These are phyloP conservation scores for Neonectria neomacrospora DNA, from an alignment of 2,329 filamentous ascomycete genomes.

Conservation along the genomic window DNA sequence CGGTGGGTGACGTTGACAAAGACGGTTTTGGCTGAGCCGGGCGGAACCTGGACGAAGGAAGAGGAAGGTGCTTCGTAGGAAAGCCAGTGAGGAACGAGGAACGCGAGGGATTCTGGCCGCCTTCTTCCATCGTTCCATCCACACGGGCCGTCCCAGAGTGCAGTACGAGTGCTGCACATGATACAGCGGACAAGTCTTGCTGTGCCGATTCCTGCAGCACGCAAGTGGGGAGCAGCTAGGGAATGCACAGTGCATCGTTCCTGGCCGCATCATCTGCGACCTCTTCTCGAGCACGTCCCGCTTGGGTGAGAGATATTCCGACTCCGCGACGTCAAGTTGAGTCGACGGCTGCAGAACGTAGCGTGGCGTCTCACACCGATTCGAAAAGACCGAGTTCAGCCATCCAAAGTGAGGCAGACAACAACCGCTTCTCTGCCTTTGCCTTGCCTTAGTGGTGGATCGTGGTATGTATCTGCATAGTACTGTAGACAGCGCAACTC, in stretches of 20 bases:
- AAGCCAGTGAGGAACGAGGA: neutral
- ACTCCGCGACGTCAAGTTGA: conserved; percentile 31
- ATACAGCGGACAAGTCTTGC: neutral
- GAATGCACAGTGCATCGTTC: conserved; percentile 14
- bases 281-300: conserved; percentile 36
- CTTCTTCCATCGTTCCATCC: conserved; percentile 10
- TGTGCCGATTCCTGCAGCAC: conserved; percentile 17
- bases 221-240: conserved; percentile 22
- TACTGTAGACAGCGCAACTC: conserved; percentile 5
- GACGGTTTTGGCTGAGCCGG: conserved; percentile 5
- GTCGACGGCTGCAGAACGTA: conserved; percentile 28
- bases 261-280: conserved; percentile 34
- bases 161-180: conserved; percentile 1
- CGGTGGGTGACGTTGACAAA: neutral
- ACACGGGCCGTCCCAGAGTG: neutral
- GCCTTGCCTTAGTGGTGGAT: conserved; percentile 6
- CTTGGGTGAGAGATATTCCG: conserved; percentile 30
- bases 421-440: conserved; percentile 18
- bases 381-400: conserved; percentile 26
- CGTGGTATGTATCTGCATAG: neutral
- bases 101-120: neutral
- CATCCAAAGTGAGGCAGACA: conserved; percentile 26
- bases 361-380: conserved; percentile 21
- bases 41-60: neutral
- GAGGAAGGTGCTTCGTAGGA: neutral